Evolutionary conservation across 2,329 filamentous ascomycete species (phyloP), one percentile per base, ranked within the genome.

Genomic region (Triangularia verruculosa): DNA sequence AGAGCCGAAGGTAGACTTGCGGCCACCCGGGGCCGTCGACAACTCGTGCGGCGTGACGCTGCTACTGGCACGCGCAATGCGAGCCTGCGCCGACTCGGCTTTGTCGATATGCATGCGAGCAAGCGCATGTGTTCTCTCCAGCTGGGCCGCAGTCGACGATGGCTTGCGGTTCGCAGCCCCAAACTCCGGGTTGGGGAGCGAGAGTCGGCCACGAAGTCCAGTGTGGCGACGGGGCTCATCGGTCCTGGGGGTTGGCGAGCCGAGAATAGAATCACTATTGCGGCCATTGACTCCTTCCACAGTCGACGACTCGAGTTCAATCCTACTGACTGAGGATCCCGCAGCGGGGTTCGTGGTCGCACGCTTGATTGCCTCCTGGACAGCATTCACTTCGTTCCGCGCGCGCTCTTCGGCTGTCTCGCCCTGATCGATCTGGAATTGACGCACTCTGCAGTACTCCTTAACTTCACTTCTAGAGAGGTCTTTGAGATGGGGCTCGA

Each of bases 381-480:
- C 82, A 1, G 85, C 85, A 60, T 78, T 77, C 1, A 73, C 74
- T 67, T 86, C 83, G 67, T 88, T 87, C 0, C 74, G 72, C 4
- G 74, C 70, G 17, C 80, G 78, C 1, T 86, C 78, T 0, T 80
- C 79, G 0, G 78, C 72, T 0, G 70, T 72, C 72, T 88, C 86
- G 24, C 80, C 82, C 4, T 76, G 74, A 55, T 87, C 84, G 0
- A 87, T 74, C 67, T 88, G 85, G 54, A 75, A 79, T 70, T 88
- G 85, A 3, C 86, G 83, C 43, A 89, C 80, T 17, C 86, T 84
- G 58, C 83, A 84, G 67, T 88, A 89, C 69, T 89, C 86, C 72
- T 88, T 88, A 57, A 89, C 78, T 67, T 89, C 85, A 1, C 79
- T 76, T 9, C 86, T 76, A 3, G 74, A 79, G 0, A 88, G 74